phyloP scores from a whole-genome alignment of 768 basidiomycete species.

The Tulasnella sp. region DNA sequence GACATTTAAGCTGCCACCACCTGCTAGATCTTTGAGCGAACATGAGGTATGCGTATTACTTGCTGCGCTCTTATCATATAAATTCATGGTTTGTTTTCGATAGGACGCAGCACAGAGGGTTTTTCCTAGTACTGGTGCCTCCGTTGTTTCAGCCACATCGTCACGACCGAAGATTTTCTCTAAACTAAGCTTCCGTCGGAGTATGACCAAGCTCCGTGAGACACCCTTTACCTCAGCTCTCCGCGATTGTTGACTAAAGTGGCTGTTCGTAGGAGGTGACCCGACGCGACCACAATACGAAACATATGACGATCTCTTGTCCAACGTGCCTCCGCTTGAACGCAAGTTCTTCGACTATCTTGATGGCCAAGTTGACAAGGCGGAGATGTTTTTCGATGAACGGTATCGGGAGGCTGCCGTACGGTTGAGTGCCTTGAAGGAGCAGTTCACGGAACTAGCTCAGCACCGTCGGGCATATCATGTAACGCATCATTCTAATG shows the following conservation, averaged over 20 bases:
- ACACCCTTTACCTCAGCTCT: neutral
- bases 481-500: slow-evolving; percentile 26
- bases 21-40: slow-evolving; percentile 12
- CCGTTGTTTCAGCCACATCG: neutral
- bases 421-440: slow-evolving; percentile 36
- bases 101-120: neutral
- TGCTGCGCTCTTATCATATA: neutral
- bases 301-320: neutral
- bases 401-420: slow-evolving; percentile 47
- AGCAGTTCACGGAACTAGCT: slow-evolving; percentile 62
- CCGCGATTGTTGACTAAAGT: neutral
- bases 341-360: slow-evolving; percentile 63
- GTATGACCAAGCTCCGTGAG: neutral
- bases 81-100: neutral
- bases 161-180: slow-evolving; percentile 3
- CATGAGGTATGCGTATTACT: neutral
- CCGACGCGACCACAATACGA: neutral
- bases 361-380: slow-evolving; percentile 71
- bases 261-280: neutral
- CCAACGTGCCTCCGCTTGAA: slow-evolving; percentile 46
- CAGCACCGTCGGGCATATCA: slow-evolving; percentile 52
- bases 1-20: slow-evolving; percentile 12
- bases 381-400: slow-evolving; percentile 70
- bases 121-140: neutral
- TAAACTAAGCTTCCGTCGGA: neutral